Percentiles rank a stretch among this genome's conserved stretches.
Conservation (phyloP, 176 grass and related monocot species). For the Tillandsia leiboldiana region DNA sequence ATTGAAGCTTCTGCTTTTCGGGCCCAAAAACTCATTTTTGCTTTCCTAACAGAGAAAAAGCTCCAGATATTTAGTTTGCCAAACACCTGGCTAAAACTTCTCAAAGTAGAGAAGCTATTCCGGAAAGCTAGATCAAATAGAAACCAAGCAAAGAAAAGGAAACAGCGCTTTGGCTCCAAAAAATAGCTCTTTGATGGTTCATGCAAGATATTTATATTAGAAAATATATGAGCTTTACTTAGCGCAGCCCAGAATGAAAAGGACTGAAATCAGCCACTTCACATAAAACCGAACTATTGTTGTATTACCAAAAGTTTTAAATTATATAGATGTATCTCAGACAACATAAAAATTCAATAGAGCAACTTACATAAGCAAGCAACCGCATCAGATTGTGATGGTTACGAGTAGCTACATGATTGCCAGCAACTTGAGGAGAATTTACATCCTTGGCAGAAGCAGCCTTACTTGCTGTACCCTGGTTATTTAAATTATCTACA, state of each 20-base stretch:
- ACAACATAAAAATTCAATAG: slow-evolving; percentile 11
- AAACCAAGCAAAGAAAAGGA: no score
- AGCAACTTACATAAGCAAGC: slow-evolving; percentile 75
- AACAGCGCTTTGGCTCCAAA: no score
- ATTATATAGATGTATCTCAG: background rate
- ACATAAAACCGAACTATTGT: background rate
- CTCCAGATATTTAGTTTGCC: no score
- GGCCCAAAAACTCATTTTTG: no score
- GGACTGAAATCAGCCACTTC: background rate
- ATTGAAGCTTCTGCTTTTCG: no score
- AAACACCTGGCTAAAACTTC: no score
- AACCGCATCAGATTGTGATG: slow-evolving; percentile 74
- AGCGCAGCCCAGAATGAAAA: background rate
- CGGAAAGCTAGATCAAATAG: no score
- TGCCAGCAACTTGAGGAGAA: slow-evolving; percentile 70
- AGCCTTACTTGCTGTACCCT: slow-evolving; percentile 49
- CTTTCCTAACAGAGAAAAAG: no score
- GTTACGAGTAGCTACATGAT: slow-evolving; percentile 54
- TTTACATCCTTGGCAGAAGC: slow-evolving; percentile 69
- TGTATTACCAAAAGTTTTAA: background rate
- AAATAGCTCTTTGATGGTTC: no score
- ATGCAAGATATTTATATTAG: background rate
- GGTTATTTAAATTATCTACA: slow-evolving; percentile 92
- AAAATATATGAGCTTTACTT: background rate
- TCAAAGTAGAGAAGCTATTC: no score